Evolutionary conservation across 495 filamentous ascomycete species (phyloP), one percentile per base, ranked within the genome.

Genomic region (Cenococcum geophilum): DNA sequence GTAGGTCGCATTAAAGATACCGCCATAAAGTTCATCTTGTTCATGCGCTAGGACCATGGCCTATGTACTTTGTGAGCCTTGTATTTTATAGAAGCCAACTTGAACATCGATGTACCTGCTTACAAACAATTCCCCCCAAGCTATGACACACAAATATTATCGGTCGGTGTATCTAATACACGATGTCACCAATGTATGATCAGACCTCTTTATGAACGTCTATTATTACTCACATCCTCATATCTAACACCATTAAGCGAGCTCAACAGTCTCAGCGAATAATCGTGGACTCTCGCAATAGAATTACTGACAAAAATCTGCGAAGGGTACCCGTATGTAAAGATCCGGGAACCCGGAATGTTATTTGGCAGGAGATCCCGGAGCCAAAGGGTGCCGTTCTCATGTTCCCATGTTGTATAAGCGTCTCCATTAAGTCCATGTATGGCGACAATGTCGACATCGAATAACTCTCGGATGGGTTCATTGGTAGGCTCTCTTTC

Each of bases 131-230:
- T 0, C 64, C 67, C 16, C 67, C 64, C 6, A 69, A 34, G 32
- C 67, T 69, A 53, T 69, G 67, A 37, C 67, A 69, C 16, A 69
- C 32, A 51, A 60, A 67, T 11, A 69, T 67, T 2, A 69, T 63
- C 9, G 67, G 63, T 20, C 64, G 59, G 21, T 60, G 12, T 55
- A 32, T 4, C 25, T 54, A n/a, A 37, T 21, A 23, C 20, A 50
- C 27, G 18, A 58, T 23, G 18, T 51, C 18, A 51, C 6, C 8
- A 25, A 14, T 55, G 23, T 8, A 47, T 35, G 35, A 27, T 32
- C 6, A 32, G 27, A 2, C 6, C 27, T 32, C 47, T 40, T 55
- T 61, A 20, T 32, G 18, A 20, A n/a, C 11, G 20, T 16, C 4
- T 10, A 14, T 58, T 18, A 18, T 23, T 16, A 42, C 21, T 40